phyloP scores from a whole-genome alignment of 441 rosid species.

The Erodium moschatum region DNA sequence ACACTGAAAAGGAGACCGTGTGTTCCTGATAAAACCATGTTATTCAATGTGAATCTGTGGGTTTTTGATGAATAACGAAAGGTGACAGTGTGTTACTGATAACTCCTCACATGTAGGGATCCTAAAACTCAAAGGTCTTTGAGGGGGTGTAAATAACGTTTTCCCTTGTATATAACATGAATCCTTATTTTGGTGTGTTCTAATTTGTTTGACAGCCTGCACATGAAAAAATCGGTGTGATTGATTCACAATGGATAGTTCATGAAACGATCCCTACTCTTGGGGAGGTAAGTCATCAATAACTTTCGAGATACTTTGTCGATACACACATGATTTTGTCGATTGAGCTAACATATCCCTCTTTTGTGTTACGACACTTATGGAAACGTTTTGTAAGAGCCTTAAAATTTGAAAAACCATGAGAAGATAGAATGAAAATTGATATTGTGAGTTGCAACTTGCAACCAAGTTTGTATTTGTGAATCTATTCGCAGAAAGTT shows the following conservation, averaged over 20 bases:
- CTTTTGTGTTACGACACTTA: background rate
- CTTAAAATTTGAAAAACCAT: background rate
- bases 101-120: no score
- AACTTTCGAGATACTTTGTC: background rate
- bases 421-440: background rate
- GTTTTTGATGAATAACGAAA: no score
- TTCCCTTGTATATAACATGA: background rate
- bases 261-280: constrained; percentile 72
- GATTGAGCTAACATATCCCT: background rate
- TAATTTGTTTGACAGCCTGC: constrained; percentile 40
- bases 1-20: no score
- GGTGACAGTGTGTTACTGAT: no score
- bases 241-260: constrained; percentile 74
- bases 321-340: background rate
- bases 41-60: no score
- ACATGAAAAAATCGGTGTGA: constrained; percentile 68
- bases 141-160: no score
- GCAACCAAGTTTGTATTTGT: constrained; percentile 1
- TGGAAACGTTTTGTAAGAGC: background rate
- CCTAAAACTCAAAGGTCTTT: no score
- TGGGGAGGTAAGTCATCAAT: constrained; percentile 41
- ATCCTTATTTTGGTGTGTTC: background rate
- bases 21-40: no score
- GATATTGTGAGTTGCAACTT: background rate
- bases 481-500: background rate